Evolutionary conservation across 1,139 yeast species (phyloP).

Genomic region (Candida freyschussii): DNA sequence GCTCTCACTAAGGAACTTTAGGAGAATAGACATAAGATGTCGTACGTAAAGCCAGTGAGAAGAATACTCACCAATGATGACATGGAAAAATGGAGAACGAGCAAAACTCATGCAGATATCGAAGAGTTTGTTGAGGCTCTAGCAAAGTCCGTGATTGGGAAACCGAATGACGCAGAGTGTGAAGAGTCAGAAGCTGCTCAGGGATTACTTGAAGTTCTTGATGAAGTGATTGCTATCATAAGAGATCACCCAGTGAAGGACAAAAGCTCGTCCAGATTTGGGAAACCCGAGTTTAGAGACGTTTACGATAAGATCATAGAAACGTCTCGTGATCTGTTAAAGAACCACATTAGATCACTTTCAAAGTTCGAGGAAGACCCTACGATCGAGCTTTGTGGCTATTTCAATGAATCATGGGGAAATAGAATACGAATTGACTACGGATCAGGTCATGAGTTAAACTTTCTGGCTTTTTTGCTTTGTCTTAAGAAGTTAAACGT

Average conservation of each 20-base stretch:
- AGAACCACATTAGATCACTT: conserved; percentile 20
- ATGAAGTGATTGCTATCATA: conserved; percentile 41
- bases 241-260: conserved; percentile 60
- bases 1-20: background rate
- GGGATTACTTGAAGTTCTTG: conserved; percentile 38
- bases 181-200: conserved; percentile 32
- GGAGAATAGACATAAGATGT: conserved; percentile 4
- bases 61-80: conserved; percentile 60
- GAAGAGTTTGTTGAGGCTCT: conserved; percentile 52
- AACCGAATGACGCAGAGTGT: conserved; percentile 43
- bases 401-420: conserved; percentile 77
- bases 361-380: conserved; percentile 24
- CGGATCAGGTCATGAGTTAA: conserved; percentile 96
- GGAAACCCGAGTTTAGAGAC: conserved; percentile 82
- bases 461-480: conserved; percentile 67
- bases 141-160: conserved; percentile 66
- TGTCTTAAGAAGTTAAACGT: conserved; percentile 45
- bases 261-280: conserved; percentile 73
- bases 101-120: conserved; percentile 47
- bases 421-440: conserved; percentile 83
- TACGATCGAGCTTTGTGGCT: conserved; percentile 41
- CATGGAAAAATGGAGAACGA: conserved; percentile 54
- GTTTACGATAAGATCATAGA: conserved; percentile 65
- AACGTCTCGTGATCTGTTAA: conserved; percentile 29
- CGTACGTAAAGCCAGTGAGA: conserved; percentile 37